A percentile compares a stretch with the other conserved stretches of the same genome.
These are phyloP conservation scores for Backusella macrospora DNA, from an alignment of 192 early-diverging fungal species.

Conservation along the genomic window DNA sequence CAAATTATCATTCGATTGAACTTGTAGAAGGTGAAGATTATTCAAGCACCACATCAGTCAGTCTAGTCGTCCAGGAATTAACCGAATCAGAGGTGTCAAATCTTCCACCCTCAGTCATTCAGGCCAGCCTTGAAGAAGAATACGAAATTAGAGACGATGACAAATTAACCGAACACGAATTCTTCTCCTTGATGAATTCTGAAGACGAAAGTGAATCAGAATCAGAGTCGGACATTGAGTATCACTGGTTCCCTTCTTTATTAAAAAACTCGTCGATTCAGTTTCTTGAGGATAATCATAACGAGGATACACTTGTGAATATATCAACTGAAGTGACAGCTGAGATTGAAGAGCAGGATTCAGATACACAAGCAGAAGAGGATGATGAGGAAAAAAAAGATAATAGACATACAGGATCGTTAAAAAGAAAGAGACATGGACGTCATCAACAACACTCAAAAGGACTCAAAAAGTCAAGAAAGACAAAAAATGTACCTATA, in stretches of 20 bases:
- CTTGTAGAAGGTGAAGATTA: not conserved
- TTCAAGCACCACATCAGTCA: not conserved
- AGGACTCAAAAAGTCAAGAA: not conserved
- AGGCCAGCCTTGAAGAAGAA: not conserved
- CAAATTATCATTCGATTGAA: not conserved
- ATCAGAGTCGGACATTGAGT: conserved; percentile 11
- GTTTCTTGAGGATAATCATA: conserved; percentile 6
- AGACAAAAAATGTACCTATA: not conserved
- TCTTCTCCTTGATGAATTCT: not conserved
- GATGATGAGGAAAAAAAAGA: not conserved
- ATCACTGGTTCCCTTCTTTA: conserved; percentile 24
- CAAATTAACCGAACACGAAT: conserved; percentile 5
- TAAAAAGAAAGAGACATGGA: not conserved
- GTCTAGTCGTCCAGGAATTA: conserved; percentile 6
- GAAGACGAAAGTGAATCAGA: not conserved
- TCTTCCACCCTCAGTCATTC: conserved; percentile 1
- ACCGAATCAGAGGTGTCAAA: conserved; percentile 8
- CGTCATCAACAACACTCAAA: conserved; percentile 5
- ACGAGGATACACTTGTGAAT: not conserved
- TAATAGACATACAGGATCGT: not conserved
- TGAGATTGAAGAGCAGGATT: not conserved
- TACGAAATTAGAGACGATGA: conserved; percentile 16
- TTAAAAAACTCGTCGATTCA: conserved; percentile 10
- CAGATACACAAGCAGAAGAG: conserved; percentile 3
- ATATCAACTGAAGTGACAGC: not conserved